phyloP scores from a whole-genome alignment of 2,329 filamentous ascomycete species.

The Scedosporium dehoogii region DNA sequence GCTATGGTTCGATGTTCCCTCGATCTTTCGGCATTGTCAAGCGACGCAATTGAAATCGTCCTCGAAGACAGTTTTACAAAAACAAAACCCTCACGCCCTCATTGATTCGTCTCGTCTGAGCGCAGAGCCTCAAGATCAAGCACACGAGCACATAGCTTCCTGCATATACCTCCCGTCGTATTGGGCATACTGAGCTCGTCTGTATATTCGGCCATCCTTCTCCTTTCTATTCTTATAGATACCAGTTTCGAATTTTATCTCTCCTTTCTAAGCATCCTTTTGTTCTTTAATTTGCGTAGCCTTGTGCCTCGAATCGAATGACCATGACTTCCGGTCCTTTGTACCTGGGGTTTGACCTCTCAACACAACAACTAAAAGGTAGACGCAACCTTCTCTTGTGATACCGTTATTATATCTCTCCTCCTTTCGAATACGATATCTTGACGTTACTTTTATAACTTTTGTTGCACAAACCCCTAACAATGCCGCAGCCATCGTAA shows the following conservation, averaged over 20 bases:
- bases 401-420: not conserved
- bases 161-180: not conserved
- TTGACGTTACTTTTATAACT: too few relatives aligned
- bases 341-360: slow-evolving; percentile 91
- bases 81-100: too few relatives aligned
- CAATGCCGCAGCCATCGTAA: slow-evolving; percentile 56
- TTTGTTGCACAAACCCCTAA: not conserved
- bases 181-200: not conserved
- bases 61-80: not conserved
- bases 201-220: not conserved
- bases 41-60: not conserved
- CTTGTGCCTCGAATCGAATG: not conserved
- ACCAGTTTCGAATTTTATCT: not conserved
- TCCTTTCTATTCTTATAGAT: not conserved
- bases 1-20: too few relatives aligned
- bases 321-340: slow-evolving; percentile 31
- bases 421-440: not conserved
- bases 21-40: not conserved
- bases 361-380: slow-evolving; percentile 95
- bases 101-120: not conserved
- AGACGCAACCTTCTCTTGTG: slow-evolving; percentile 9
- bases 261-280: not conserved
- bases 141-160: not conserved
- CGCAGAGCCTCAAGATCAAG: not conserved
- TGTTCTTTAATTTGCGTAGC: not conserved